Conservation (phyloP, 2,329 filamentous ascomycete species). For the Mycosphaerella sp. region DNA sequence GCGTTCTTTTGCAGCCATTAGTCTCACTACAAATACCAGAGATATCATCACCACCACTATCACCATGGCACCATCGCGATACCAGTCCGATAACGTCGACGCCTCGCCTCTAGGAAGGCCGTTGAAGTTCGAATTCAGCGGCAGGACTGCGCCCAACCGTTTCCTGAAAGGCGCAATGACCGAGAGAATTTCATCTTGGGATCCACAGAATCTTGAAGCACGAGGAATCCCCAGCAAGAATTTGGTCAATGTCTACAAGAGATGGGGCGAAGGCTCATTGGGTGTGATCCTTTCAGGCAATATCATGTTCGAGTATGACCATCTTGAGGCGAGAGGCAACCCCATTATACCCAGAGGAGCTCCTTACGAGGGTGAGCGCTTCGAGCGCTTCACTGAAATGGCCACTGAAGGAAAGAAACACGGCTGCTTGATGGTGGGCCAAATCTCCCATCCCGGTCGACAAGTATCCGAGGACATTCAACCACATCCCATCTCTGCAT, state of each 20-base stretch:
- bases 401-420: conserved; percentile 51
- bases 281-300: conserved; percentile 58
- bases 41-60: too few relatives aligned
- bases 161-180: conserved; percentile 64
- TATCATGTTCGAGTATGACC: conserved; percentile 39
- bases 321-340: conserved; percentile 38
- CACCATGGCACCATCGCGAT: not conserved
- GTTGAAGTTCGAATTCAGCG: conserved; percentile 44
- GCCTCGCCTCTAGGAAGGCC: conserved; percentile 38
- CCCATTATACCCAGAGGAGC: conserved; percentile 52
- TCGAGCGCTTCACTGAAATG: conserved; percentile 53
- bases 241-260: conserved; percentile 52
- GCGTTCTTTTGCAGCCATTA: not conserved
- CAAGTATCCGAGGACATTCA: conserved; percentile 46
- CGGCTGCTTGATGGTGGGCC: conserved; percentile 53
- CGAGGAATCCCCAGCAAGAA: conserved; percentile 51
- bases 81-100: conserved; percentile 24
- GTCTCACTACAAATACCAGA: too few relatives aligned
- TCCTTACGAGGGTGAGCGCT: conserved; percentile 50
- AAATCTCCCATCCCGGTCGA: conserved; percentile 58
- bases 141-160: conserved; percentile 55
- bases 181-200: conserved; percentile 57
- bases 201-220: conserved; percentile 45
- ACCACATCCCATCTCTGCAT: conserved; percentile 46
- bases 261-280: conserved; percentile 54